A percentile compares a stretch with the other conserved stretches of the same genome.
These are phyloP conservation scores for Fagopyrum homotropicum DNA, from an alignment of 148 eudicot species.

Conservation along the genomic window DNA sequence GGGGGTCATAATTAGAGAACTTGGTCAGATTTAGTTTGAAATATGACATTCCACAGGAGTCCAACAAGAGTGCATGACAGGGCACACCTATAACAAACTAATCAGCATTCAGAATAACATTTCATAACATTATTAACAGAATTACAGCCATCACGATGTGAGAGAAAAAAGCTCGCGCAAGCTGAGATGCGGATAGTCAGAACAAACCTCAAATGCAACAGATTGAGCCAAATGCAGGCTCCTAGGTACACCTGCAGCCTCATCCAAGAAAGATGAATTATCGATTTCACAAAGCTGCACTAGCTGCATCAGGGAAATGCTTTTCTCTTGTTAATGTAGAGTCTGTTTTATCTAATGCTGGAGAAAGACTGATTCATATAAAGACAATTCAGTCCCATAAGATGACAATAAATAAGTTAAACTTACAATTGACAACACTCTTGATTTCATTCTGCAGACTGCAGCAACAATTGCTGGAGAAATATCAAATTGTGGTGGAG, in stretches of 20 bases:
- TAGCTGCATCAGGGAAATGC: constrained; percentile 42
- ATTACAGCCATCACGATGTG: not conserved
- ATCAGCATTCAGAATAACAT: not conserved
- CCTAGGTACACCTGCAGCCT: constrained; percentile 61
- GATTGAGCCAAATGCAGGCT: constrained; percentile 75
- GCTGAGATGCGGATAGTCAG: not conserved
- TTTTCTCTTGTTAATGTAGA: not conserved
- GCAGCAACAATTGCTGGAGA: constrained; percentile 50
- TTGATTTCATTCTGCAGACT: constrained; percentile 75
- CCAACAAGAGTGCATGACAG: not conserved
- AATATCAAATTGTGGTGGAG: constrained; percentile 28
- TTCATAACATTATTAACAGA: not conserved
- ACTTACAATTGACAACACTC: constrained; percentile 81
- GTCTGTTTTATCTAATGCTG: not conserved
- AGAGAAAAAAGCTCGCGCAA: not conserved
- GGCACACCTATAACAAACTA: not conserved
- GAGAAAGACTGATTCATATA: not conserved
- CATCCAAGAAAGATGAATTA: constrained; percentile 80
- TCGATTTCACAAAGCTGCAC: constrained; percentile 92
- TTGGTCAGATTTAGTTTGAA: not conserved
- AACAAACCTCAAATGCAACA: constrained; percentile 68
- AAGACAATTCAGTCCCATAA: not conserved
- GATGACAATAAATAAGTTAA: constrained; percentile 1
- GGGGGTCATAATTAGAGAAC: not conserved
- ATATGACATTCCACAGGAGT: not conserved